These are phyloP conservation scores for Dipteronia dyeriana DNA, from an alignment of 345 rosid species.

Conservation along the genomic window DNA sequence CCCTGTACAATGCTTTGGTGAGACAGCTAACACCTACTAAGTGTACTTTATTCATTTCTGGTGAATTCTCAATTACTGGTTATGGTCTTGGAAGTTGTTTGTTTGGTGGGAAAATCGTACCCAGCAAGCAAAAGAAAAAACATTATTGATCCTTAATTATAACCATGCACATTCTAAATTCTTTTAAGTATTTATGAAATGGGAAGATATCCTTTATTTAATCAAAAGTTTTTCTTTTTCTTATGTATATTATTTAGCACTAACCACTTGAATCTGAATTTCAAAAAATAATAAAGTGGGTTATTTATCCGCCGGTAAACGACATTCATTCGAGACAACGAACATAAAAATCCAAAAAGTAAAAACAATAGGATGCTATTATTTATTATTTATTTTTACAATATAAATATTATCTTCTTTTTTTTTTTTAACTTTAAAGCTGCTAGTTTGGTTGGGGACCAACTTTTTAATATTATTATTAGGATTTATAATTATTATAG, in stretches of 20 bases:
- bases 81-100: background rate
- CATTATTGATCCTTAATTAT: background rate
- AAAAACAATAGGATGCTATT: too few species aligned
- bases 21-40: background rate
- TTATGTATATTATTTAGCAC: too few species aligned
- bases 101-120: background rate
- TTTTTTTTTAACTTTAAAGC: background rate
- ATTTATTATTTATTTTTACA: too few species aligned
- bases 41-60: background rate
- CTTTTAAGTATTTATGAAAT: background rate
- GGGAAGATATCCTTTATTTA: background rate
- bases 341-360: too few species aligned
- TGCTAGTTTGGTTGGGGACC: conserved; percentile 12
- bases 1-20: background rate
- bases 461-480: background rate
- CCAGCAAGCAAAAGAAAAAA: background rate
- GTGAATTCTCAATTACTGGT: background rate
- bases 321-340: too few species aligned
- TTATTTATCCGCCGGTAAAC: too few species aligned
- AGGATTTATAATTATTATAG: background rate
- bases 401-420: background rate
- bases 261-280: background rate
- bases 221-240: background rate
- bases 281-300: background rate
- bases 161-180: background rate